Evolutionary conservation across 345 rosid species (phyloP).

Genomic region (Linum lewisii): DNA sequence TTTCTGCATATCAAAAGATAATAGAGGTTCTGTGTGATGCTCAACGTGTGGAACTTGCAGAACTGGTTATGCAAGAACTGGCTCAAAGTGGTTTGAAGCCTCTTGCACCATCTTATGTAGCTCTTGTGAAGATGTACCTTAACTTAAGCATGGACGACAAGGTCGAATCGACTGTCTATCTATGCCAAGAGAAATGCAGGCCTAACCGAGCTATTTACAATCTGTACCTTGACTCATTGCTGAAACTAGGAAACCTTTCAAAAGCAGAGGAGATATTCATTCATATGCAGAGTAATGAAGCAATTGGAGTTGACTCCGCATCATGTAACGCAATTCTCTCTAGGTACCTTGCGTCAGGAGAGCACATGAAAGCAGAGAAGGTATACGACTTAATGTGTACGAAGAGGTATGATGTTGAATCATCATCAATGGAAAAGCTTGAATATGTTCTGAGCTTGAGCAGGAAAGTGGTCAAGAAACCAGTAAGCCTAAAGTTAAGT

Average conservation of each 20-base stretch:
- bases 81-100: constrained; percentile 54
- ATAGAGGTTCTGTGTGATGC: constrained; percentile 53
- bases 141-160: constrained; percentile 46
- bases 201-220: constrained; percentile 52
- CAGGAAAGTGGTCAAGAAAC: constrained; percentile 47
- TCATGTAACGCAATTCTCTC: constrained; percentile 60
- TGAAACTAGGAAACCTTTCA: constrained; percentile 37
- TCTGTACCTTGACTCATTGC: constrained; percentile 64
- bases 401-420: constrained; percentile 54
- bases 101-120: constrained; percentile 46
- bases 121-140: constrained; percentile 49
- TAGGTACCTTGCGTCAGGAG: constrained; percentile 49
- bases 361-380: constrained; percentile 48
- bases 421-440: constrained; percentile 50
- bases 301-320: constrained; percentile 42
- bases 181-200: constrained; percentile 49
- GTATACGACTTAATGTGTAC: constrained; percentile 57
- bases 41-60: constrained; percentile 40
- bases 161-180: constrained; percentile 38
- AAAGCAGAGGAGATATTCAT: constrained; percentile 60
- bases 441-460: constrained; percentile 44
- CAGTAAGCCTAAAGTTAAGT: constrained; percentile 52
- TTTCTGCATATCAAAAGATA: constrained; percentile 67
- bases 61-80: constrained; percentile 57
- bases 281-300: constrained; percentile 32